phyloP scores from a whole-genome alignment of 2,329 filamentous ascomycete species.

The Ramularia endophylla region DNA sequence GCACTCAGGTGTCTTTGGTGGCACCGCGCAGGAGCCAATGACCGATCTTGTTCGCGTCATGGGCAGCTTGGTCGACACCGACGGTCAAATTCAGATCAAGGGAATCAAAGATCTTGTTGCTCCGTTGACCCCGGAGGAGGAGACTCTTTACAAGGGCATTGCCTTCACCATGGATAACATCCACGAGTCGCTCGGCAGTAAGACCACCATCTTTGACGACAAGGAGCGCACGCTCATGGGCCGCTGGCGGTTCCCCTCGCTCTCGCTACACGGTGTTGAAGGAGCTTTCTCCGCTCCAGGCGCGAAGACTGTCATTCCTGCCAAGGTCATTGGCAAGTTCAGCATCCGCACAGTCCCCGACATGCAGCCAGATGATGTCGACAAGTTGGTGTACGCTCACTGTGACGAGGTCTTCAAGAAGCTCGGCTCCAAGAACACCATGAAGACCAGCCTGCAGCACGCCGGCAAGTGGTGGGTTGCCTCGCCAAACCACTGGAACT shows the following conservation, averaged over 20 bases:
- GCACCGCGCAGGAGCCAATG: conserved; percentile 97
- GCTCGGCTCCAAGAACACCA: conserved; percentile 84
- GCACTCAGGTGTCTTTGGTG: conserved; percentile 95
- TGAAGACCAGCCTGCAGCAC: conserved; percentile 78
- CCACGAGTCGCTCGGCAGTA: conserved; percentile 82
- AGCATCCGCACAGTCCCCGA: conserved; percentile 95
- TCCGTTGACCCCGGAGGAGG: conserved; percentile 78
- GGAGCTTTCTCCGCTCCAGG: conserved; percentile 90
- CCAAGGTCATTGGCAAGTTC: conserved; percentile 97
- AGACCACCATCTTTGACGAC: conserved; percentile 78
- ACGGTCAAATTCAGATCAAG: conserved; percentile 92
- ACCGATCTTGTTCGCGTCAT: conserved; percentile 84
- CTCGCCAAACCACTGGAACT: conserved; percentile 98
- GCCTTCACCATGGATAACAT: conserved; percentile 95
- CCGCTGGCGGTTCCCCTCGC: conserved; percentile 88
- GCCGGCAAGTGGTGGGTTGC: conserved; percentile 99
- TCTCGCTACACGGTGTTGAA: conserved; percentile 92
- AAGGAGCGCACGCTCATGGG: conserved; percentile 94
- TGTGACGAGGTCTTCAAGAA: conserved; percentile 80
- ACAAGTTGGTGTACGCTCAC: conserved; percentile 76
- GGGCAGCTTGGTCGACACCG: conserved; percentile 74
- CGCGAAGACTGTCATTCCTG: conserved; percentile 97
- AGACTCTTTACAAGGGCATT: conserved; percentile 80
- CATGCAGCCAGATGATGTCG: conserved; percentile 91
- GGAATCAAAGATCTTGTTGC: conserved; percentile 92